Percentiles rank a stretch among this genome's conserved stretches.
Evolutionary conservation across 2,329 filamentous ascomycete genomes (phyloP).

Genomic region (Monosporascus sp.): DNA sequence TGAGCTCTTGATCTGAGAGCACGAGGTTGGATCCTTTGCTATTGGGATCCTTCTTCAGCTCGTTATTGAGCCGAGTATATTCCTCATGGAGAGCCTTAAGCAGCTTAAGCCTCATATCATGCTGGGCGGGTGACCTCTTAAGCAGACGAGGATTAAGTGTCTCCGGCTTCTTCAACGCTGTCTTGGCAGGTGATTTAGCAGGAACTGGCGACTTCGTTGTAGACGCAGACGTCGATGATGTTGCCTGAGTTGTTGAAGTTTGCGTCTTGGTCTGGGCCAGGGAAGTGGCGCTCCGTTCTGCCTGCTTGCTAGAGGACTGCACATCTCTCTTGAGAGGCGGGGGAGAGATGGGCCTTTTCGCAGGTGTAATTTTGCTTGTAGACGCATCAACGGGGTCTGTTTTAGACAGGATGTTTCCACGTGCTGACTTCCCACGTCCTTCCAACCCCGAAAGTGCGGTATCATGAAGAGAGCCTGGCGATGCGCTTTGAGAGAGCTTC

Average conservation of each 20-base stretch:
- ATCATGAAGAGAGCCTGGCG: background rate
- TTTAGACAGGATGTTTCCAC: background rate
- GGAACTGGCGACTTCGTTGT: constrained; percentile 1
- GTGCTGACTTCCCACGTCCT: background rate
- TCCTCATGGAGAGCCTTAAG: constrained; percentile 61
- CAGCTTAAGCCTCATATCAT: constrained; percentile 50
- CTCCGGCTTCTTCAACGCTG: constrained; percentile 36
- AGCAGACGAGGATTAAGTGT: constrained; percentile 63
- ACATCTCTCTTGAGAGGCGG: constrained; percentile 1
- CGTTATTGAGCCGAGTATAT: constrained; percentile 61
- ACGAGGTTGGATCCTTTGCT: constrained; percentile 46
- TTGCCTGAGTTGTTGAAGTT: background rate
- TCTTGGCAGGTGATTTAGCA: constrained; percentile 5
- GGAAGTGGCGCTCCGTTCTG: background rate
- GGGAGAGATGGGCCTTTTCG: constrained; percentile 3
- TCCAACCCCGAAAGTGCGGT: background rate
- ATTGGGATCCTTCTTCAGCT: constrained; percentile 47
- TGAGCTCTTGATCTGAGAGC: constrained; percentile 60
- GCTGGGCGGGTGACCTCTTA: constrained; percentile 49
- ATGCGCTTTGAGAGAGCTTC: background rate
- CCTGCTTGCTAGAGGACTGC: background rate
- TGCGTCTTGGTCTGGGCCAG: background rate
- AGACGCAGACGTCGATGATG: background rate
- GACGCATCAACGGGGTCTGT: background rate
- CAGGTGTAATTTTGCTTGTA: background rate